Percentiles rank a stretch among this genome's conserved stretches.
These are phyloP conservation scores for Erythrophleum fordii DNA, from an alignment of 306 rosid species.

Conservation along the genomic window DNA sequence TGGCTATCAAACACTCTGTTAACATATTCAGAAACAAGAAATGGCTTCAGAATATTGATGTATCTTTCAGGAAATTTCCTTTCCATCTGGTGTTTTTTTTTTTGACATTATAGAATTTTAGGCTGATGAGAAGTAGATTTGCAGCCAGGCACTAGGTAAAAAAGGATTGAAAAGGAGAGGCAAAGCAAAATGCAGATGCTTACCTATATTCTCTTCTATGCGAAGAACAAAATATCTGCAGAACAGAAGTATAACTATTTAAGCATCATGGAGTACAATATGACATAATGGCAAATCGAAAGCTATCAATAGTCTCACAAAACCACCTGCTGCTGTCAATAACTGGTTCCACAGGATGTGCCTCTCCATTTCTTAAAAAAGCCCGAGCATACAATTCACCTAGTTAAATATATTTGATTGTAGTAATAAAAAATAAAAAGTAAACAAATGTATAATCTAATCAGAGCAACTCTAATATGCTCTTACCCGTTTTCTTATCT, in stretches of 20 bases:
- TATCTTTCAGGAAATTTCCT: not conserved
- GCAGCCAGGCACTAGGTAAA: too few species aligned
- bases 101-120: not conserved
- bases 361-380: constrained; percentile 91
- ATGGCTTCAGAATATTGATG: not conserved
- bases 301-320: constrained; percentile 30
- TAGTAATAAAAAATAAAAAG: not conserved
- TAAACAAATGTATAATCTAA: not conserved
- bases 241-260: constrained; percentile 11
- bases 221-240: constrained; percentile 74
- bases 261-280: constrained; percentile 2
- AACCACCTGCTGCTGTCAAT: constrained; percentile 97
- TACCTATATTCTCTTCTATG: constrained; percentile 70
- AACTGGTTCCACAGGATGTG: constrained; percentile 92
- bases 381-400: constrained; percentile 98
- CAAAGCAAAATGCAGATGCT: constrained; percentile 19
- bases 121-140: not conserved
- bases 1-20: not conserved
- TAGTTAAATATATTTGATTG: constrained; percentile 44
- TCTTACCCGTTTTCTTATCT: constrained; percentile 75
- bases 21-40: not conserved
- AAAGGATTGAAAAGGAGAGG: not conserved
- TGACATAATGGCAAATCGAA: constrained; percentile 22
- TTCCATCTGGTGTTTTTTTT: not conserved
- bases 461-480: constrained; percentile 33